phyloP scores from a whole-genome alignment of 75 land plant genomes.

The Chamaecyparis obtusa region DNA sequence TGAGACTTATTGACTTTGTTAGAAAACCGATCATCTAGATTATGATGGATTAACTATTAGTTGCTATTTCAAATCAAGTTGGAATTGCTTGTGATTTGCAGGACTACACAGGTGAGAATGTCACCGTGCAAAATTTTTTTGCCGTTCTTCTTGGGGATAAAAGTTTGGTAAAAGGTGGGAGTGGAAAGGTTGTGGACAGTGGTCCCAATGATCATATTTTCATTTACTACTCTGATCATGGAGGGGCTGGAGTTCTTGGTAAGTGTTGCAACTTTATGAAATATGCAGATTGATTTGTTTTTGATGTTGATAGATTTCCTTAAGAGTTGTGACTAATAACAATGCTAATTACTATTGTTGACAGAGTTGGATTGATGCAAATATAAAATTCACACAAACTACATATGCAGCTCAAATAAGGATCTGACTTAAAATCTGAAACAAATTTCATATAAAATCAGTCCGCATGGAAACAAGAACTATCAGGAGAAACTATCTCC shows the following conservation, averaged over 20 bases:
- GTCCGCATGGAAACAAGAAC: too few species aligned
- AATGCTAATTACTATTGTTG: not conserved
- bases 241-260: conserved; percentile 91
- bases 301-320: not conserved
- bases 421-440: too few species aligned
- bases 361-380: not conserved
- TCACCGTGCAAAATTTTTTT: conserved; percentile 71
- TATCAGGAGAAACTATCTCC: too few species aligned
- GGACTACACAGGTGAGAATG: conserved; percentile 83
- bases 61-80: not conserved
- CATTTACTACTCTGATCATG: conserved; percentile 82
- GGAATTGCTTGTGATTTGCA: conserved; percentile 17
- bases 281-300: not conserved
- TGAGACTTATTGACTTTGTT: not conserved
- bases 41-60: not conserved
- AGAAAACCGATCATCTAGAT: not conserved
- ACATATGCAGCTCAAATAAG: too few species aligned
- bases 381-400: too few species aligned
- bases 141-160: conserved; percentile 85
- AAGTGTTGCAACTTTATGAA: conserved; percentile 13
- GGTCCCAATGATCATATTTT: conserved; percentile 87
- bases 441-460: too few species aligned
- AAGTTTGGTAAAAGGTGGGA: conserved; percentile 68
- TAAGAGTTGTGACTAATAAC: not conserved
- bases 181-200: conserved; percentile 85